Conservation (phyloP, 2,329 filamentous ascomycete species). For the Scolecobasidium constrictum region DNA sequence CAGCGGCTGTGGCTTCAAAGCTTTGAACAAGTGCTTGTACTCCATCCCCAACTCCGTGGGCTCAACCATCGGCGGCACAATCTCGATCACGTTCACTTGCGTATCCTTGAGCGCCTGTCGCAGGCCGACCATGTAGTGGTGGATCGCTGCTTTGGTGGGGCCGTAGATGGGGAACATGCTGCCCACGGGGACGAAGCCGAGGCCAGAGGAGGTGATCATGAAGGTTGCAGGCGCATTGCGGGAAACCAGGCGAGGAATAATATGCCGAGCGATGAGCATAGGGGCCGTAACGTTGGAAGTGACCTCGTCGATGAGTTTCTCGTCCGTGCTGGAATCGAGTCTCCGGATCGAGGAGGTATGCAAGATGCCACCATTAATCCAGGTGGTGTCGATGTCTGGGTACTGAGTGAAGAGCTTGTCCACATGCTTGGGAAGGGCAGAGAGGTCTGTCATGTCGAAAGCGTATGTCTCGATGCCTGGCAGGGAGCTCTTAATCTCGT, state of each 20-base stretch:
- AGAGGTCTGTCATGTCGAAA: neutral
- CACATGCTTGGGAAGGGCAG: neutral
- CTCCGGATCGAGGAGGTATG: neutral
- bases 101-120: conserved; percentile 13
- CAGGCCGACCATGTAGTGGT: conserved; percentile 11
- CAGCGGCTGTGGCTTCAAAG: neutral
- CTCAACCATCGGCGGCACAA: conserved; percentile 13
- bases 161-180: conserved; percentile 12
- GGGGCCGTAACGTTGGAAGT: conserved; percentile 13
- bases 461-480: neutral
- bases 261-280: conserved; percentile 12
- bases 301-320: conserved; percentile 9
- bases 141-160: conserved; percentile 11
- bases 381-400: conserved; percentile 1
- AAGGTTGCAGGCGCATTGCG: conserved; percentile 9
- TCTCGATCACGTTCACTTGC: conserved; percentile 14
- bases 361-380: neutral
- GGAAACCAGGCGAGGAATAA: conserved; percentile 11
- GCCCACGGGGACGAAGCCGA: conserved; percentile 13
- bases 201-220: conserved; percentile 13
- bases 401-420: neutral
- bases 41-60: neutral
- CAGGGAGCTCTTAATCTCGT: conserved; percentile 26
- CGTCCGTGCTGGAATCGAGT: neutral
- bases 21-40: neutral